Evolutionary conservation across 805 yeast genomes (phyloP).

Genomic region (Metschnikowia cubensis): DNA sequence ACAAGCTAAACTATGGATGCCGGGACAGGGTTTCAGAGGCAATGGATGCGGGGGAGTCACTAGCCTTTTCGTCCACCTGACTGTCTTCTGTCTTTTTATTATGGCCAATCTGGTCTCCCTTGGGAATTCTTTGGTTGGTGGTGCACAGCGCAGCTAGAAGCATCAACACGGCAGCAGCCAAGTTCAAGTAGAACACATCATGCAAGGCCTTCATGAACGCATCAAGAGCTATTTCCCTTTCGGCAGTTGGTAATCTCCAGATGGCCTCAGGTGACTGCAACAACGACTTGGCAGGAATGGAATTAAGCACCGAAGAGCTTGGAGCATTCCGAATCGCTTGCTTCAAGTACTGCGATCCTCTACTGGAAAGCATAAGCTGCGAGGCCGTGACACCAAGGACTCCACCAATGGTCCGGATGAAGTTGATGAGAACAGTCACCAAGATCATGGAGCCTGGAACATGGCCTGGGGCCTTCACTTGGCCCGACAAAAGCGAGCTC

Average conservation of each 20-base stretch:
- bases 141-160: conserved; percentile 13
- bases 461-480: conserved; percentile 33
- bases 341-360: conserved; percentile 12
- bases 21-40: not conserved
- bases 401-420: conserved; percentile 30
- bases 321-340: conserved; percentile 6
- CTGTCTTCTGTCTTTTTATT: not conserved
- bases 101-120: conserved; percentile 10
- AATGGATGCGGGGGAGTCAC: not conserved
- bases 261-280: conserved; percentile 26
- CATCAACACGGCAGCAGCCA: conserved; percentile 15
- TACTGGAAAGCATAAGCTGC: conserved; percentile 25
- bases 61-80: not conserved
- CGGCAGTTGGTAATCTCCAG: conserved; percentile 21
- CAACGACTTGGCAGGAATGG: conserved; percentile 8
- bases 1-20: not conserved
- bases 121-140: conserved; percentile 16
- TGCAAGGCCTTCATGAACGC: conserved; percentile 19
- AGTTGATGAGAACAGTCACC: conserved; percentile 32
- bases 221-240: conserved; percentile 23
- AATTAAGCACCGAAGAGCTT: conserved; percentile 2
- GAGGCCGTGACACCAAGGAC: conserved; percentile 30
- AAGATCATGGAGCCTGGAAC: conserved; percentile 35
- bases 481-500: conserved; percentile 33
- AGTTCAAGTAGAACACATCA: conserved; percentile 16